Evolutionary conservation across 2,329 filamentous ascomycete genomes (phyloP), one percentile per base, ranked within the genome.

Genomic region (Trichoderma gracile): DNA sequence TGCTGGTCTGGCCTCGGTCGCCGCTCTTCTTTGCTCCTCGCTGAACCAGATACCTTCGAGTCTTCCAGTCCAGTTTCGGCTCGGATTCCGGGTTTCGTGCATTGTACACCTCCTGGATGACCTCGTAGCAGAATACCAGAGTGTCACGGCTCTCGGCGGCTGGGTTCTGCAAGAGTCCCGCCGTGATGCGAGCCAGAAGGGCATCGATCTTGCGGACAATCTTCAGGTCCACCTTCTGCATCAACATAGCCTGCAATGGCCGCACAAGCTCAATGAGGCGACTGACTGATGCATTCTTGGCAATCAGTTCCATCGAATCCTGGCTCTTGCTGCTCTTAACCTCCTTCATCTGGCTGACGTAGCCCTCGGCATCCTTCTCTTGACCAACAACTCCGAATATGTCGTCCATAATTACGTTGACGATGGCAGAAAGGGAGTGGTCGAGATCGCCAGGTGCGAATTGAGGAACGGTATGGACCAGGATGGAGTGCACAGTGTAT

Each of bases 301-400:
- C 90, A 68, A 98, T 83, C 17, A 98, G 82, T 75, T 98, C 94
- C 89, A 98, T 96, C 0, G 95, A 96, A 73, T 99, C 96, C 72
- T 93, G 96, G 74, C 93, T 97, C 81, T 98, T 99, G 81, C 91
- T 97, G 76, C 91, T 95, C 80, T 97, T 98, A 64, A 99, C 89
- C 78, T 99, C 95, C 77, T 96, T 97, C 89, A 96, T 97, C 76
- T 94, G 91, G 74, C 88, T 97, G 63, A 90, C 89, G 75, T 99
- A 99, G 60, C 93, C 95, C 71, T 97, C 93, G 0, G 94, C 94
- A 71, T 99, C 95, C 77, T 99, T 99, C 73, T 99, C 94, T 78
- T 97, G 91, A 2, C 95, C 95, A 40, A 90, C 90, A 6, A 88
- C 86, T 33, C 96, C 96, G 73, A 99, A 99, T 14, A 96, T 95